phyloP scores from a whole-genome alignment of 345 rosid genomes.

The Cardamine chenopodiifolia region DNA sequence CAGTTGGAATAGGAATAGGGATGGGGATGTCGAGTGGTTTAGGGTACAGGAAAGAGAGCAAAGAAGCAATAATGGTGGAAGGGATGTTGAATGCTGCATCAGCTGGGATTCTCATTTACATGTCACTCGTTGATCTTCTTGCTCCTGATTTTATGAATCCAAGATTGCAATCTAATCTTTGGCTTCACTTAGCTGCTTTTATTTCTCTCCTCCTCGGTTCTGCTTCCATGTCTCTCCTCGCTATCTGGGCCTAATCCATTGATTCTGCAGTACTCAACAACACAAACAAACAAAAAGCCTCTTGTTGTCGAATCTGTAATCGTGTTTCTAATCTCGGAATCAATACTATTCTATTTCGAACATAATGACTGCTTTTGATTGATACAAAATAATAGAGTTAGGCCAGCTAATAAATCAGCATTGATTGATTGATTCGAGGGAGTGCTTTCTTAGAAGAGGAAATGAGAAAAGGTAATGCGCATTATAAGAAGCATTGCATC shows the following conservation, averaged over 20 bases:
- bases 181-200: constrained; percentile 61
- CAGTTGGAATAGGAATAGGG: constrained; percentile 66
- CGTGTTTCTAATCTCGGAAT: constrained; percentile 34
- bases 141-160: constrained; percentile 73
- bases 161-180: constrained; percentile 52
- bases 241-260: constrained; percentile 61
- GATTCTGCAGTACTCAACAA: neutral
- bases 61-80: constrained; percentile 56
- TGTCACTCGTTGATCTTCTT: constrained; percentile 85
- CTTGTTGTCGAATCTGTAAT: constrained; percentile 38
- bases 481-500: constrained; percentile 18
- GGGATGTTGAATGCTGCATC: constrained; percentile 70
- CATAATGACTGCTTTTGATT: constrained; percentile 15
- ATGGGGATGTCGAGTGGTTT: constrained; percentile 51
- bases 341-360: constrained; percentile 38
- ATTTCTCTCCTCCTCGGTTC: constrained; percentile 61
- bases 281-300: constrained; percentile 28
- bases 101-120: constrained; percentile 71
- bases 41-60: constrained; percentile 50
- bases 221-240: constrained; percentile 66
- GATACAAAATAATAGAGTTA: constrained; percentile 30
- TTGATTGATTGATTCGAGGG: constrained; percentile 14
- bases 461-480: constrained; percentile 26
- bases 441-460: constrained; percentile 6
- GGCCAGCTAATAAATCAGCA: constrained; percentile 19